Evolutionary conservation across 148 eudicot genomes (phyloP).

Genomic region (Spergularia marina): DNA sequence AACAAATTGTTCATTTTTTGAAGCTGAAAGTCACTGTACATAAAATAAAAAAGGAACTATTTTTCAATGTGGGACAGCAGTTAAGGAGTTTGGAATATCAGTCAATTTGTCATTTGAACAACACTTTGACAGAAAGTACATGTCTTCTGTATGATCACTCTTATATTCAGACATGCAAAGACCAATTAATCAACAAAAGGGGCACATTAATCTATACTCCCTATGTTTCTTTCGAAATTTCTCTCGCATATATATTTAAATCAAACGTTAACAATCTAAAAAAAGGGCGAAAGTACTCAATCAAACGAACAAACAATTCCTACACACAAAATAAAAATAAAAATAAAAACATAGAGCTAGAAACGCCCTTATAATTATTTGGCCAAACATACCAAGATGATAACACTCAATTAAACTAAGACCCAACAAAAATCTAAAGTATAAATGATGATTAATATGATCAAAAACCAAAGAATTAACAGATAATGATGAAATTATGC

Average conservation of each 20-base stretch:
- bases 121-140: neutral
- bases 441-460: neutral
- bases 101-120: neutral
- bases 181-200: neutral
- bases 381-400: too few relatives aligned
- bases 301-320: neutral
- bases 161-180: constrained; percentile 18
- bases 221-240: too few relatives aligned
- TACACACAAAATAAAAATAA: neutral
- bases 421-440: neutral
- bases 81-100: neutral
- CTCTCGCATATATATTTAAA: too few relatives aligned
- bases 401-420: too few relatives aligned
- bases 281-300: too few relatives aligned
- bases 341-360: neutral
- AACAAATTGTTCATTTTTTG: neutral
- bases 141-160: constrained; percentile 12
- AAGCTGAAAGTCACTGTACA: neutral
- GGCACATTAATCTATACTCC: neutral
- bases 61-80: too few relatives aligned
- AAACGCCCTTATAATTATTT: too few relatives aligned
- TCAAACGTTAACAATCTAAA: too few relatives aligned
- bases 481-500: neutral
- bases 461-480: neutral
- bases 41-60: neutral